Percentiles rank a stretch among this genome's conserved stretches.
Evolutionary conservation across 177 flowering plant genomes (phyloP).

Genomic region (Telopea speciosissima): DNA sequence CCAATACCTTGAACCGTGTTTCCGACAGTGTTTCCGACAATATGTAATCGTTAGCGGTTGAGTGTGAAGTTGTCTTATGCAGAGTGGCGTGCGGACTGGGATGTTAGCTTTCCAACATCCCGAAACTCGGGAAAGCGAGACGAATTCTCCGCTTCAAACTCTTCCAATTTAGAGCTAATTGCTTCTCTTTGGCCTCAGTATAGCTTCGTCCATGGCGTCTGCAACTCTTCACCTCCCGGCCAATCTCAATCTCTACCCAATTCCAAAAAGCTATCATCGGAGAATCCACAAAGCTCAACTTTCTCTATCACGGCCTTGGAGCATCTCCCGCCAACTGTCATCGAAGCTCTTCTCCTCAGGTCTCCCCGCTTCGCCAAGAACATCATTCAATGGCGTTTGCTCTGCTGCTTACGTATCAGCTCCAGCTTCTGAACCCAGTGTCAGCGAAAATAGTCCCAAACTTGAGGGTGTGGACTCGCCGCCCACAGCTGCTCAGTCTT

Average conservation of each 20-base stretch:
- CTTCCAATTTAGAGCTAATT: too few species aligned
- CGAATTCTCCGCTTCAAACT: not conserved
- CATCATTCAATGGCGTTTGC: not conserved
- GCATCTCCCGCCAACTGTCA: conserved; percentile 10
- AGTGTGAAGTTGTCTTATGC: too few species aligned
- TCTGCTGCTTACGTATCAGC: conserved; percentile 55
- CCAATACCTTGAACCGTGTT: too few species aligned
- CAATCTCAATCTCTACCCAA: conserved; percentile 9
- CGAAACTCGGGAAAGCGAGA: not conserved
- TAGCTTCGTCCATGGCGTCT: conserved; percentile 35
- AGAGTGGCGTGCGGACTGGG: too few species aligned
- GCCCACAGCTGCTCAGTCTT: conserved; percentile 5
- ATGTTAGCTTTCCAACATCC: not conserved
- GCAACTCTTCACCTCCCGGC: conserved; percentile 21
- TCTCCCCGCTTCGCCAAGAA: not conserved
- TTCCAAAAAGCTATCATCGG: conserved; percentile 4
- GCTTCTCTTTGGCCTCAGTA: too few species aligned
- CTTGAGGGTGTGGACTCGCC: conserved; percentile 20
- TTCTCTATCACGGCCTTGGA: not conserved
- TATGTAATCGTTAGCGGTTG: too few species aligned
- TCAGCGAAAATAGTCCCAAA: conserved; percentile 37
- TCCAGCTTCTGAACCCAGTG: conserved; percentile 64
- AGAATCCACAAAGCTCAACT: not conserved
- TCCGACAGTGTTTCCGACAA: too few species aligned
- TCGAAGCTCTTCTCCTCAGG: conserved; percentile 15